A percentile compares a stretch with the other conserved stretches of the same genome.
Conservation (phyloP, 805 yeast genomes). For the Kodamaea nitidulidarum region DNA sequence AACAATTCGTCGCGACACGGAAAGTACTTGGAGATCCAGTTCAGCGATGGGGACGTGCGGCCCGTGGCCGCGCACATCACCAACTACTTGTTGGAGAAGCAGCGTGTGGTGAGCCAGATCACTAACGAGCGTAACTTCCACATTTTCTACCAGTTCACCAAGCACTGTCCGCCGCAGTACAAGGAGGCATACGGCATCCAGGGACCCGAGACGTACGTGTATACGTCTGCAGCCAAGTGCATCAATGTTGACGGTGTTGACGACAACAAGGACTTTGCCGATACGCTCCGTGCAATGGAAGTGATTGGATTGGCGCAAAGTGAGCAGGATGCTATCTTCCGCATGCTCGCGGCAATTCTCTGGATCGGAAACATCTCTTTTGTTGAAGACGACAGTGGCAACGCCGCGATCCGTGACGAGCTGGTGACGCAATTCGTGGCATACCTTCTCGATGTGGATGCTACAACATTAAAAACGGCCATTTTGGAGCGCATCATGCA, state of each 20-base stretch:
- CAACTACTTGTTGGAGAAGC: conserved; percentile 89
- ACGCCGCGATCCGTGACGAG: conserved; percentile 74
- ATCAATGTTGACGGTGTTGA: conserved; percentile 83
- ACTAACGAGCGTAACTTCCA: conserved; percentile 93
- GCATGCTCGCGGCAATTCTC: conserved; percentile 75
- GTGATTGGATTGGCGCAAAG: conserved; percentile 75
- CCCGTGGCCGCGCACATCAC: conserved; percentile 96
- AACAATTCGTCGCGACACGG: conserved; percentile 92
- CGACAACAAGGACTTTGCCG: conserved; percentile 74
- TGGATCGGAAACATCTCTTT: conserved; percentile 96
- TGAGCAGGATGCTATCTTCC: conserved; percentile 89
- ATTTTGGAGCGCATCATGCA: conserved; percentile 81
- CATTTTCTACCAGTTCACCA: conserved; percentile 92
- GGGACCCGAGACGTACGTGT: conserved; percentile 86
- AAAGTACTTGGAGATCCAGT: conserved; percentile 86
- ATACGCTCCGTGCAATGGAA: conserved; percentile 81
- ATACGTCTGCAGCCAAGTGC: conserved; percentile 84
- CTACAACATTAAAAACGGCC: conserved; percentile 60
- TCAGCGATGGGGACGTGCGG: conserved; percentile 59
- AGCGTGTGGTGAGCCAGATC: conserved; percentile 94
- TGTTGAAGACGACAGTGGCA: conserved; percentile 81
- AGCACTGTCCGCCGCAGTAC: conserved; percentile 80
- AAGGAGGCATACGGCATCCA: conserved; percentile 86
- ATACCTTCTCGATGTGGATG: conserved; percentile 77
- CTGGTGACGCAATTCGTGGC: conserved; percentile 95